Evolutionary conservation across 1,284 basidiomycete species (phyloP), one percentile per base, ranked within the genome.

Genomic region (Ganoderma multipileum): DNA sequence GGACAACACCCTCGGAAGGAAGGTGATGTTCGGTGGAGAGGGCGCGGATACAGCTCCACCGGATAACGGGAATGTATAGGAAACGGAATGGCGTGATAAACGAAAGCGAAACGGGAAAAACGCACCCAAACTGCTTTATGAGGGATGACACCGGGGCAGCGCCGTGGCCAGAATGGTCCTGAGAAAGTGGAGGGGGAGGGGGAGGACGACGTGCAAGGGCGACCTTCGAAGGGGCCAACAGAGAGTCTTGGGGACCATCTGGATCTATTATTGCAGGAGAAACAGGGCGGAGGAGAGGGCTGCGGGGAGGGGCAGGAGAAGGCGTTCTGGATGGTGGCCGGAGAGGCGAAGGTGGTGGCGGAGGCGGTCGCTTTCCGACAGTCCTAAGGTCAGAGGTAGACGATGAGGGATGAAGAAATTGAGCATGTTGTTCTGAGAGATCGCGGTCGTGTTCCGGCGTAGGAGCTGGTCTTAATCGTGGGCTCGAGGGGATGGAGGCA

Each of bases 311-410:
- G 30, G 84, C 82, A 14, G 87, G 83, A 33, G 79, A 77, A 20
- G 76, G 67, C 1, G 81, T 80, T 72, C 85, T 86, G 5, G 81
- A 78, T 18, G 68, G 57, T 3, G 79, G 77, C 18, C 85, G 83
- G 18, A 82, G 71, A 18, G 86, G 84, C 0, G 89, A 88, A 2
- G 89, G 89, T 0, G 89, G 89, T 2, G 89, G 89, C 0, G 89
- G 90, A 0, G 90, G 90, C 0, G 89, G 89, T 16, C 84, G 83
- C 73, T 85, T 87, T 2, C 76, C 70, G 11, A 72, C 72, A 3
- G 72, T 57, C 50, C 83, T 86, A 58, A 88, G 72, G 73, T 91
- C 89, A 0, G 89, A 86, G 1, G 84, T 84, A 8, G 88, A 89
- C 3, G 86, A 84, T 0, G 84, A 81, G 3, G 81, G 69, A 16